Base-by-base conservation (phyloP, 176 grass and related monocot genomes). In the Carex pumila region DNA sequence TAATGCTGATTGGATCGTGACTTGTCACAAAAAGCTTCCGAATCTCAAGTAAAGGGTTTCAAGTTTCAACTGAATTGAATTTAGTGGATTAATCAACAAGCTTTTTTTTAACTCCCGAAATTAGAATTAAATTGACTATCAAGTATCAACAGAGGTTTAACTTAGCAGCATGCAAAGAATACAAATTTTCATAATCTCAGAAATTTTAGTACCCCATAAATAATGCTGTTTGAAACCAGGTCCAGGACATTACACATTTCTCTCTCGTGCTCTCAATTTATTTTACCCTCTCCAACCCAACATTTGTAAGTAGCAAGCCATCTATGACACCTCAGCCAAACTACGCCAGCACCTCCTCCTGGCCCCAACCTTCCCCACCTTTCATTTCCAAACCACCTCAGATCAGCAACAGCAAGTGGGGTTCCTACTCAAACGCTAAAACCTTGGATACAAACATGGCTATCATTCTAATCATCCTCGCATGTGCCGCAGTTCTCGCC, bases 361-460 rank as follows among this genome's bases (percentile, higher is more conserved):
- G 81, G 83, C 71, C 85, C 0, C 83, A 69, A 0, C 88, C 76
- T 65, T 52, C 86, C 1, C 86, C 78, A 2, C 21, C 71, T 14
- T 41, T 32, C 29, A 21, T 21, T 34, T 57, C 30, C 8, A 73
- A 84, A 59, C 21, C 18, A 53, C 3, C n/a, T 65, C 85, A 71
- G 17, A 25, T n/a, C 39, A 86, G 39, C 49, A 84, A 78, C 55
- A 84, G 31, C 49, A 84, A 84, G 71, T 97, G 94, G 91, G 85
- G 85, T 2, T 87, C 93, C 41, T 93, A 90, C 89, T 36, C 89
- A 29, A 90, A 91, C 89, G 76, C 91, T 41, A 88, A 88, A 7
- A 89, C 88, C 49, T 89, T 99, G 88, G 89, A 93, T 84, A 88
- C 91, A 81, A 99, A 93, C 91, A 91, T 93, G 87, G 93, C 83